Evolutionary conservation across 2,329 filamentous ascomycete species (phyloP), one percentile per base, ranked within the genome.

Genomic region (Dactylellina cionopaga): DNA sequence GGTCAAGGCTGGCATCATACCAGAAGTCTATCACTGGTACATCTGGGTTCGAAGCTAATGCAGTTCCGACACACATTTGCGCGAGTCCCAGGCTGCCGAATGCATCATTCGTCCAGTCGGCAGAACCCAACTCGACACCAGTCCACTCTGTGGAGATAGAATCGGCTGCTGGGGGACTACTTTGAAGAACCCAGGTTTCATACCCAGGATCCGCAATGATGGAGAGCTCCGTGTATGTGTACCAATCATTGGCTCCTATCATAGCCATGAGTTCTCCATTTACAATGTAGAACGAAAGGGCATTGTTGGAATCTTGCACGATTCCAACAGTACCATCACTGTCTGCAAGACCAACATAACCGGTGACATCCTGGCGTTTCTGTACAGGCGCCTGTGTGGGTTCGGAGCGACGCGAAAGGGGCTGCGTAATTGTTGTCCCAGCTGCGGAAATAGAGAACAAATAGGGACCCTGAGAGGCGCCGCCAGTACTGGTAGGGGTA

Each of bases 71-170:
- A 27, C 51, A 64, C 24, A 64, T 43, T 47, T 27, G 49, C 7
- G 43, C 46, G 15, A 51, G 15, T 7, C 49, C 51, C 5, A 41
- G 46, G 7, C 43, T 25, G 6, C 44, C 24, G 51, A 71, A 71
- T 2, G 35, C 43, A 52, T 56, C 66, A 17, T 71, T 71, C 22
- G 25, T 25, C 66, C 66, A 71, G 29, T 63, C 58, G 1, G 64
- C 22, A 49, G 41, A 17, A 11, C 39, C 49, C 10, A 58, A 22
- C 9, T 71, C 66, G 15, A 54, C 10, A 39, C 66, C 66, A n/a
- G 54, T 47, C 54, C 56, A 71, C 19, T 63, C 66, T 9, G 66
- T 71, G 6, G 66, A 46, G n/a, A 71, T 71, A 17, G 56, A 63
- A 43, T 39, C 66, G 0, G 43, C 5, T 2, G n/a, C 49, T 11